Base-by-base conservation (phyloP, 148 eudicot genomes). In the Heliosperma pusillum region DNA sequence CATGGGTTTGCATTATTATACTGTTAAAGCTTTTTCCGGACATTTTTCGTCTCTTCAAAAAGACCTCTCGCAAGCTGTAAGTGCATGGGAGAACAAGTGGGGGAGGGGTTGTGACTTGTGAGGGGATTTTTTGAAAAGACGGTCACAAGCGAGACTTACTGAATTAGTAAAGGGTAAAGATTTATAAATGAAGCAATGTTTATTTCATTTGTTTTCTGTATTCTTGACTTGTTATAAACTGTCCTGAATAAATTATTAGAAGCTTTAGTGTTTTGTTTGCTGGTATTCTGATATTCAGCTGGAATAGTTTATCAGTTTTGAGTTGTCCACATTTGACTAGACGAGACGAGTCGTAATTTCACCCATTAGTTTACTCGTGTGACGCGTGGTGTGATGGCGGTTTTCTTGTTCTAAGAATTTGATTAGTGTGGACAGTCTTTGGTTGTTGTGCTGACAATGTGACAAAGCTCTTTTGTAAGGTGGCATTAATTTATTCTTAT, bases 271-370 rank as follows among this genome's bases (percentile, higher is more conserved):
- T 76, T 65, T 65, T 42, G 22, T 80, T 70, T 71, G 68, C 64
- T 85, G 78, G 71, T 64, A 60, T 72, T 52, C 58, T 81, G 74
- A 78, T 83, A 53, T 78, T 82, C 82, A 80, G 85, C 75, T 84
- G 89, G 83, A 71, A 64, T 68, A 0, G 30, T 36, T 58, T 74
- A 74, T 83, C 73, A 60, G 55, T 82, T 69, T 74, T 59, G 73
- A 13, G 69, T 84, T 77, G 73, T 79, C 78, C 81, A 83, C 82
- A 66, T 90, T 88, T 88, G 95, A 90, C 90, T 64, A 66, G 61
- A 77, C 15, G 53, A 19, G 26, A 67, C 15, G 73, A 57, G 70
- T 80, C 42, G 62, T 44, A 66, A 74, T 76, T 74, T 62, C 47
- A 12, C n/a, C 40, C 22, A 77, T 76, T 79, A 69, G 57, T 72